Evolutionary conservation across 106 monocot species (phyloP), one percentile per base, ranked within the genome.

Genomic region (Iris macrosiphon): DNA sequence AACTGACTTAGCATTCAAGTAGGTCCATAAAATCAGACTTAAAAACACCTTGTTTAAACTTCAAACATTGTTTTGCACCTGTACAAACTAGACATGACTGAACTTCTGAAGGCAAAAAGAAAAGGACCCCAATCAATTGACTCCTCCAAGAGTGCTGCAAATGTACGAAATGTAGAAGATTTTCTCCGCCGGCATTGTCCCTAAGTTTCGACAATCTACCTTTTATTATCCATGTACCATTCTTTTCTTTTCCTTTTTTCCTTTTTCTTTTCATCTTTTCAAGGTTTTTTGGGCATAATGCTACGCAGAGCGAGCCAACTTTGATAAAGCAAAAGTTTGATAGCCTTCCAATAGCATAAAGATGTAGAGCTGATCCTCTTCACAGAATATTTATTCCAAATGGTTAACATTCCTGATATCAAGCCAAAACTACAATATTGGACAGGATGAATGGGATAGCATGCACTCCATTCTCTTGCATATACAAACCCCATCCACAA

Each of bases 91-190:
- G 49, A 2, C 21, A 57, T 46, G 26, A 21, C 5, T 38, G 41
- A 48, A 13, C 37, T 41, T 55, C 28, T 63, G 19, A 40, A 23
- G 12, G 55, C 29, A 28, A 10, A 14, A 51, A 3, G n/a, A n/a
- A n/a, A n/a, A n/a, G n/a, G n/a, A n/a, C n/a, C n/a, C n/a, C 23
- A 7, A 55, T 55, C 31, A 55, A 40, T 45, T 23, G 24, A 30
- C 65, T 55, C 24, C 12, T 45, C 23, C 53, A 49, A 58, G 31
- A 45, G 40, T 60, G 42, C 56, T 55, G 15, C 45, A 62, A 19
- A 70, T 70, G 11, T 46, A 70, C 62, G 62, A 15, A 62, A 70
- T 70, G 34, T 20, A 5, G 53, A 27, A 52, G n/a, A 13, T 7
- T 3, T 11, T 17, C 8, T 2, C 2, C 17, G 8, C 26, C n/a